Conservation (phyloP, 176 grass and related monocot genomes). For the Thinopyrum elongatum region DNA sequence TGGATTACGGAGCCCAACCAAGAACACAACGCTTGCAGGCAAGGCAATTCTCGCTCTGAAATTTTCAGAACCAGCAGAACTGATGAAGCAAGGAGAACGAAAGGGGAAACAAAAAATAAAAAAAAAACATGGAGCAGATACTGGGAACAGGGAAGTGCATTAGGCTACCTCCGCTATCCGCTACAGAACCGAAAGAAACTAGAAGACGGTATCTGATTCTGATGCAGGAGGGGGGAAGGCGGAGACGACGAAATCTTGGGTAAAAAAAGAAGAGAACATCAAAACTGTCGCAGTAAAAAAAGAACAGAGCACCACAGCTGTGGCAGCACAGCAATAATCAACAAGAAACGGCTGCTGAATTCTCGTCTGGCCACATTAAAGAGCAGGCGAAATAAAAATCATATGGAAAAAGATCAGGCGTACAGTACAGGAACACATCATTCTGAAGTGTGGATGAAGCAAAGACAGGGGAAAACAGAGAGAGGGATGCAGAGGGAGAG, state of each 20-base stretch:
- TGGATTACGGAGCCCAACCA: neutral
- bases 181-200: neutral
- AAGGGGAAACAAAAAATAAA: neutral
- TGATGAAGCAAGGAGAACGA: neutral
- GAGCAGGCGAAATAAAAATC: neutral
- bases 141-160: neutral
- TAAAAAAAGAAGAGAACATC: neutral
- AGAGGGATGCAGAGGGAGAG: neutral
- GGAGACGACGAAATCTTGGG: neutral
- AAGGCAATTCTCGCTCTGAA: neutral
- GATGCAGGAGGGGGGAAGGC: neutral
- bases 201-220: slow-evolving; percentile 1
- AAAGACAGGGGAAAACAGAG: slow-evolving; percentile 23
- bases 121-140: slow-evolving; percentile 15
- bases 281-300: neutral
- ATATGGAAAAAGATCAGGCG: neutral
- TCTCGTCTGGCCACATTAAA: slow-evolving; percentile 15
- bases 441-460: slow-evolving; percentile 48
- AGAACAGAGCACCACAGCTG: neutral
- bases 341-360: neutral
- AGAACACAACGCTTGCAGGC: neutral
- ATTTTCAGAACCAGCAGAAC: neutral
- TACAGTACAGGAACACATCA: slow-evolving; percentile 31
- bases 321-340: neutral
- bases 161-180: neutral